A percentile compares a stretch with the other conserved stretches of the same genome.
Evolutionary conservation across 139 green algal genomes (phyloP).

Genomic region (Chlorella sp.): DNA sequence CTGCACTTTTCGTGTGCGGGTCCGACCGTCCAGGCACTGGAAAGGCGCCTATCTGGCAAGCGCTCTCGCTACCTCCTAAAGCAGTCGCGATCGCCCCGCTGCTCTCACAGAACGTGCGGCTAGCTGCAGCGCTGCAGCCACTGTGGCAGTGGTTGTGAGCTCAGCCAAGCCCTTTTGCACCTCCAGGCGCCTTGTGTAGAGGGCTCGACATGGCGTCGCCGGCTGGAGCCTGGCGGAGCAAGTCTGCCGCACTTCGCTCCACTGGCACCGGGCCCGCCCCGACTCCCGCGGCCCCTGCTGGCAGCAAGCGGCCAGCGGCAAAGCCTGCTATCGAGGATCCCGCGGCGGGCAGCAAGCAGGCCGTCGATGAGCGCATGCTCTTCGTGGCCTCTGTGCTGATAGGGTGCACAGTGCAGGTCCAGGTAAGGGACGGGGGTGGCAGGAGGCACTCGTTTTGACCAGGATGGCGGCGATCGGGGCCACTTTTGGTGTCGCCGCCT

Average conservation of each 20-base stretch:
- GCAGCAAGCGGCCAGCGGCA: not conserved
- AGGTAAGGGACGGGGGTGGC: conserved; percentile 56
- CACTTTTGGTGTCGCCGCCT: not conserved
- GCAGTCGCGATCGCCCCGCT: too few relatives aligned
- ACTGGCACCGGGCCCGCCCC: not conserved
- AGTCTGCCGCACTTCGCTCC: not conserved
- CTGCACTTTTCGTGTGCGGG: too few relatives aligned
- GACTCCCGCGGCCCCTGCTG: not conserved
- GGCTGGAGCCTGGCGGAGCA: conserved; percentile 14
- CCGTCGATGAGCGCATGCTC: conserved; percentile 17
- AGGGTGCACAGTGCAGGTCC: conserved; percentile 73
- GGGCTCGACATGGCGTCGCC: not conserved
- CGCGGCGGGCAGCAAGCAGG: not conserved
- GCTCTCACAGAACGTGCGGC: too few relatives aligned
- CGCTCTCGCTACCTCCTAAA: too few relatives aligned
- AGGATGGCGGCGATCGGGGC: not conserved
- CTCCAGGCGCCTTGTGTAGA: too few relatives aligned
- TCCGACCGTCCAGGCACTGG: too few relatives aligned
- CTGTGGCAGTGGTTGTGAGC: too few relatives aligned
- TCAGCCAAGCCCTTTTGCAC: too few relatives aligned
- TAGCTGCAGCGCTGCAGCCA: too few relatives aligned
- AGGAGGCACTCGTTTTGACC: not conserved
- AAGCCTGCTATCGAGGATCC: conserved; percentile 1
- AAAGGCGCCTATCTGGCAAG: too few relatives aligned
- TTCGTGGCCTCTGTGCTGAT: conserved; percentile 68